Percentiles rank a stretch among this genome's conserved stretches.
phyloP scores from a whole-genome alignment of 2,329 filamentous ascomycete genomes.

The Trichoderma breve region DNA sequence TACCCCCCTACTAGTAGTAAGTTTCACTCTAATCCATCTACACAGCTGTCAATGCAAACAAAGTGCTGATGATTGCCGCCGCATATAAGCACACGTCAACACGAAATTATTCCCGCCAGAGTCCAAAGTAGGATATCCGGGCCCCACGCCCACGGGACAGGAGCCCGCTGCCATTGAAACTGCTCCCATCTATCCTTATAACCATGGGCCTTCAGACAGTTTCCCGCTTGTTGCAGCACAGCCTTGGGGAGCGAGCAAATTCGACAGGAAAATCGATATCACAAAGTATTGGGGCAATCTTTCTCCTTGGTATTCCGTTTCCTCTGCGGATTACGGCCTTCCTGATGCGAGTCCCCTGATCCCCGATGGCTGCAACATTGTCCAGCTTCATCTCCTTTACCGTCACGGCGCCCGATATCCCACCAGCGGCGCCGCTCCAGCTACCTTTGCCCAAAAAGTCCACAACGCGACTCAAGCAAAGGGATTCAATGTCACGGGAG shows the following conservation, averaged over 20 bases:
- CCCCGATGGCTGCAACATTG: background rate
- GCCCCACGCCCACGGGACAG: background rate
- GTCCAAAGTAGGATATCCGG: background rate
- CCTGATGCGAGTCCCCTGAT: background rate
- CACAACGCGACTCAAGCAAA: background rate
- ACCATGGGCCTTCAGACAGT: background rate
- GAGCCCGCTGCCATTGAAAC: background rate
- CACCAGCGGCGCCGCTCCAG: slow-evolving; percentile 5
- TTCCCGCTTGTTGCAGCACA: background rate
- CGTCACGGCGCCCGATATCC: slow-evolving; percentile 5
- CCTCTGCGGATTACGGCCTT: background rate
- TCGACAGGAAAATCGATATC: background rate
- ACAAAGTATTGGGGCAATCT: background rate
- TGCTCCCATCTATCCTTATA: background rate
- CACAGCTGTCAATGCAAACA: background rate
- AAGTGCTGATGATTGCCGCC: background rate
- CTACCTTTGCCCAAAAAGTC: slow-evolving; percentile 2
- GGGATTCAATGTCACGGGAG: background rate
- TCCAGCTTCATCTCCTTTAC: background rate
- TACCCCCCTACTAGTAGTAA: background rate
- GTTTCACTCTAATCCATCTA: background rate
- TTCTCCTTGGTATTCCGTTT: background rate
- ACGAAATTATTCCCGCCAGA: background rate
- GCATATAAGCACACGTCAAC: background rate
- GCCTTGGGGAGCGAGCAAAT: background rate